phyloP scores from a whole-genome alignment of 2,329 filamentous ascomycete genomes.

The Boeremia lycopersici region DNA sequence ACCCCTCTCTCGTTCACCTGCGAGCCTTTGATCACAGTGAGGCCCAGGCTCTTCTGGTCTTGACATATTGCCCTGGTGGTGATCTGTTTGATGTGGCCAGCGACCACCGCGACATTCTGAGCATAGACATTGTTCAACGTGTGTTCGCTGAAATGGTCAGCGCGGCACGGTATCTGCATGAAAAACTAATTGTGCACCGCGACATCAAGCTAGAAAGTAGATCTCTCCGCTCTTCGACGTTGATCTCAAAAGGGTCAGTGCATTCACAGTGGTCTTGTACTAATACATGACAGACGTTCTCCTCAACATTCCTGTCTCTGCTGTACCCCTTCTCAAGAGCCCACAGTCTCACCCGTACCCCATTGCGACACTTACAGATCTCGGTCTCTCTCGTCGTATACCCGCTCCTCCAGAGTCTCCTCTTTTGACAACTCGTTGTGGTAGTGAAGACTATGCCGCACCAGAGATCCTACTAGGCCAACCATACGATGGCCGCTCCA shows the following conservation, averaged over 20 bases:
- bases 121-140: conserved; percentile 72
- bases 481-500: conserved; percentile 88
- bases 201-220: conserved; percentile 98
- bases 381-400: conserved; percentile 86
- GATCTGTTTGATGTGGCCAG: conserved; percentile 94
- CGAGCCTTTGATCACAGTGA: conserved; percentile 90
- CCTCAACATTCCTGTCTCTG: conserved; percentile 76
- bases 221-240: conserved; percentile 45
- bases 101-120: conserved; percentile 69
- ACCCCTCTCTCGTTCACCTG: conserved; percentile 88
- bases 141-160: conserved; percentile 90
- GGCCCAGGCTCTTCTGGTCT: conserved; percentile 79
- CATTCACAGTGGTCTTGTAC: conserved; percentile 28
- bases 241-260: conserved; percentile 25
- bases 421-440: conserved; percentile 89
- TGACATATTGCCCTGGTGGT: conserved; percentile 91
- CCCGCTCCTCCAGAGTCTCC: conserved; percentile 75
- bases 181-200: conserved; percentile 85
- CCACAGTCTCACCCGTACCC: conserved; percentile 81
- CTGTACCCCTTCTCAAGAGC: conserved; percentile 68
- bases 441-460: conserved; percentile 95
- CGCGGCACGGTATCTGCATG: conserved; percentile 85
- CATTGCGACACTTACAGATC: conserved; percentile 85
- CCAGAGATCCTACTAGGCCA: conserved; percentile 96
- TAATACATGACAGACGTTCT: conserved; percentile 73